A percentile compares a stretch with the other conserved stretches of the same genome.
phyloP scores from a whole-genome alignment of 257 asterid species.

The Coffea eugenioides region DNA sequence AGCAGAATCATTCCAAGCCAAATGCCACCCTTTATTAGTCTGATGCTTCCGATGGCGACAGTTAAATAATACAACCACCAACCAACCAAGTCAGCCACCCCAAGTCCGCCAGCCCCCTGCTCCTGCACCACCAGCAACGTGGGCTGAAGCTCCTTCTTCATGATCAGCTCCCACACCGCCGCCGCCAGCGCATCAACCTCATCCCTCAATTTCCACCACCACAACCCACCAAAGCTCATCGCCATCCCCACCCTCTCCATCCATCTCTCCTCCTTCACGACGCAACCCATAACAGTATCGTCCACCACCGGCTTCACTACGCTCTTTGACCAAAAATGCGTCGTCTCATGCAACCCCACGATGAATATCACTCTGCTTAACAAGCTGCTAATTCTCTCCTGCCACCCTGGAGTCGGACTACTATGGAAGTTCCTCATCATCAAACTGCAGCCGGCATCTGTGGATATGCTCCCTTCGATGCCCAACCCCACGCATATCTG shows the following conservation, averaged over 20 bases:
- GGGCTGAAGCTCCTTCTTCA: slow-evolving; percentile 34
- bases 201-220: slow-evolving; percentile 90
- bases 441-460: slow-evolving; percentile 47
- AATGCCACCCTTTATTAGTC: slow-evolving; percentile 37
- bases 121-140: slow-evolving; percentile 9
- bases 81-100: slow-evolving; percentile 53
- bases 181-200: slow-evolving; percentile 78
- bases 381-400: slow-evolving; percentile 20
- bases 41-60: slow-evolving; percentile 51
- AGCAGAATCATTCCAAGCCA: slow-evolving; percentile 25
- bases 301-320: slow-evolving; percentile 79
- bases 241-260: slow-evolving; percentile 58
- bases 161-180: slow-evolving; percentile 48
- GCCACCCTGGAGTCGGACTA: slow-evolving; percentile 18
- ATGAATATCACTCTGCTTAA: slow-evolving; percentile 47
- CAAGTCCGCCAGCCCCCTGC: slow-evolving; percentile 8
- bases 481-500: slow-evolving; percentile 71
- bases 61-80: slow-evolving; percentile 75
- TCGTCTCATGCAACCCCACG: slow-evolving; percentile 68
- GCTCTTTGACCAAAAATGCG: slow-evolving; percentile 52
- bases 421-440: neutral
- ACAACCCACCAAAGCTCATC: slow-evolving; percentile 50
- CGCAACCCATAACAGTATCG: slow-evolving; percentile 53
- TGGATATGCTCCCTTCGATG: slow-evolving; percentile 69
- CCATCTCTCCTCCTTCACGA: slow-evolving; percentile 40